Base-by-base conservation (phyloP, 805 yeast genomes). In the Kazachstania bromeliacearum region DNA sequence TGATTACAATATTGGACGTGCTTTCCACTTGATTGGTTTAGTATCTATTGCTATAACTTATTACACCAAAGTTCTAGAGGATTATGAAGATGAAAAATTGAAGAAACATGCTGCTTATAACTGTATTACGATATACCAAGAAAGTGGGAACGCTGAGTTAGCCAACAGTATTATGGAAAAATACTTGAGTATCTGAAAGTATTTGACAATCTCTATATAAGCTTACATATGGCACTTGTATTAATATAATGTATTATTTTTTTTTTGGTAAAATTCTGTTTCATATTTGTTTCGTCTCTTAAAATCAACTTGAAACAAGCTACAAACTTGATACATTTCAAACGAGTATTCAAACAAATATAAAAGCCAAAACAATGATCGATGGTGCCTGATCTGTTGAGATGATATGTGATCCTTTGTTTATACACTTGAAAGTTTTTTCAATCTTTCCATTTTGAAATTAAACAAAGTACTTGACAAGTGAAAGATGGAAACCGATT, bases 41-140 rank as follows among this genome's bases (percentile, higher is more conserved):
- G 70, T 75, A 7, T 64, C 84, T 0, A 61, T 82, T 20, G 97
- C 98, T 0, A 67, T 79, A 5, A 66, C 62, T 15, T 85, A 78
- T 50, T 92, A 92, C 54, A 72, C 80, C 28, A 70, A 68, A 37
- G 96, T 83, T 2, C 57, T 87, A 31, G 64, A 63, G 20, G 66
- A 64, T 2, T 68, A 70, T n/a, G 55, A 53, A 10, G 77, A 73
- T 33, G 75, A 70, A 33, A 84, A 79, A 53, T 51, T 88, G 41
- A 75, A 70, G 56, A 61, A 64, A 45, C 95, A 85, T 44, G 83
- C 96, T 0, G 96, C 96, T 1, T 85, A 88, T 52, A 89, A 89
- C 51, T 62, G 87, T 46, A 69, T 77, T 22, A 66, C 79, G 48
- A 80, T 89, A 17, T 89, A 85, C 58, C 77, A 76, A 39, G 65